These are phyloP conservation scores for Cokeromyces recurvatus DNA, from an alignment of 371 early-diverging fungal species.

Conservation along the genomic window DNA sequence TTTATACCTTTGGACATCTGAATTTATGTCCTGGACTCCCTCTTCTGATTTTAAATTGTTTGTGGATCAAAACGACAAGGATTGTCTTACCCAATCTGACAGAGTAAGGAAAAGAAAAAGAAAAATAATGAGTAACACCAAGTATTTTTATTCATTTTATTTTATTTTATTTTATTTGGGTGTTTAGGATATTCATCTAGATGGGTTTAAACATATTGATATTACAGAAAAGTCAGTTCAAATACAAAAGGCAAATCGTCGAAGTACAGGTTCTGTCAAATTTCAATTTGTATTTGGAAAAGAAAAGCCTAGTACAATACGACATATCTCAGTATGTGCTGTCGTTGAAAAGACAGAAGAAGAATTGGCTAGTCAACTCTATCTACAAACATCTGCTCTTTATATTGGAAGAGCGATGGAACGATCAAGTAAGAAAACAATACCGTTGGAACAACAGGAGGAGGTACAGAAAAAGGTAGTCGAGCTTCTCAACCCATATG, in stretches of 20 bases:
- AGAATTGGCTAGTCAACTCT: conserved; percentile 27
- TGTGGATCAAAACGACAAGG: conserved; percentile 3
- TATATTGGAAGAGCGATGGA: conserved; percentile 22
- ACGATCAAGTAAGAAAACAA: conserved; percentile 7
- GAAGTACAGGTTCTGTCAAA: conserved; percentile 1
- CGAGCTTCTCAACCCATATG: conserved; percentile 7
- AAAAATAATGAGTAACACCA: neutral
- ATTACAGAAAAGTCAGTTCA: conserved; percentile 28
- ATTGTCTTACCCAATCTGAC: conserved; percentile 11
- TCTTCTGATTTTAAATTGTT: conserved; percentile 1
- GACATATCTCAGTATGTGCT: conserved; percentile 28
- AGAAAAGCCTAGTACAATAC: neutral
- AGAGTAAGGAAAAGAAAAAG: conserved; percentile 2
- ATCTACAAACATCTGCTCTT: conserved; percentile 19
- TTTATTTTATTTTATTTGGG: too few species aligned
- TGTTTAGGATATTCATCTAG: neutral
- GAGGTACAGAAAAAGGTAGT: conserved; percentile 12
- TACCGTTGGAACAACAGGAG: conserved; percentile 4
- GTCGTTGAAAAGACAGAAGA: conserved; percentile 25
- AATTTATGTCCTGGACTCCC: conserved; percentile 20
- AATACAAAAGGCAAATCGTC: conserved; percentile 9
- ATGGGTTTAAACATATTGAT: conserved; percentile 31
- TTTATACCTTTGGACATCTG: conserved; percentile 31
- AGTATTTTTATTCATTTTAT: too few species aligned
- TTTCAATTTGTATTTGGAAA: conserved; percentile 14